Evolutionary conservation across 2,329 filamentous ascomycete genomes (phyloP).

Genomic region (Apiospora malaysiana): DNA sequence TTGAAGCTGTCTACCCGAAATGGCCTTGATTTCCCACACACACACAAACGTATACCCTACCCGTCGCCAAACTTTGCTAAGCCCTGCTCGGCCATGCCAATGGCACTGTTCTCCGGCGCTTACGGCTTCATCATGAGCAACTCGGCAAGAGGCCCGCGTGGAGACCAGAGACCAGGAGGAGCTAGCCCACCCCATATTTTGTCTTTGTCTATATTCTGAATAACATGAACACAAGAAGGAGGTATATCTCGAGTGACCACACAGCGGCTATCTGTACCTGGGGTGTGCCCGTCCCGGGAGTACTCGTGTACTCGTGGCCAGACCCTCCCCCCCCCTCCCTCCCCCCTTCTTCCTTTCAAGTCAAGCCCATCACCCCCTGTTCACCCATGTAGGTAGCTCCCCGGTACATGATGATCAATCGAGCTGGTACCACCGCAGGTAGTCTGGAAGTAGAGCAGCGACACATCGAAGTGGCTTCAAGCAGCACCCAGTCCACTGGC

Average conservation of each 20-base stretch:
- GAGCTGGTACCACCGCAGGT: background rate
- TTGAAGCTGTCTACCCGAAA: constrained; percentile 5
- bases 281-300: constrained; percentile 6
- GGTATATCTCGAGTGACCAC: constrained; percentile 2
- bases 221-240: background rate
- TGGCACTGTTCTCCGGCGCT: background rate
- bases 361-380: background rate
- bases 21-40: constrained; percentile 7
- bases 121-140: constrained; percentile 6
- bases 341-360: too few relatives aligned
- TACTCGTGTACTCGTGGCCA: constrained; percentile 14
- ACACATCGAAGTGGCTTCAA: constrained; percentile 1
- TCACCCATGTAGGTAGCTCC: constrained; percentile 8
- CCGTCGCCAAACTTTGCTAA: constrained; percentile 1
- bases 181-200: background rate
- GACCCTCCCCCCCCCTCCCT: background rate
- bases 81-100: constrained; percentile 11
- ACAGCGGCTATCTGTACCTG: constrained; percentile 15
- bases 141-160: constrained; percentile 1
- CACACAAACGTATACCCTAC: background rate
- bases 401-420: constrained; percentile 12
- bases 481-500: constrained; percentile 3
- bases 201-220: background rate
- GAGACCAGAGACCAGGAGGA: background rate
- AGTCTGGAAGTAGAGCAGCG: background rate